Evolutionary conservation across 225 moss, liverwort and hornwort genomes (phyloP), one percentile per base, ranked within the genome.

Genomic region (Thuidium tamariscinum): DNA sequence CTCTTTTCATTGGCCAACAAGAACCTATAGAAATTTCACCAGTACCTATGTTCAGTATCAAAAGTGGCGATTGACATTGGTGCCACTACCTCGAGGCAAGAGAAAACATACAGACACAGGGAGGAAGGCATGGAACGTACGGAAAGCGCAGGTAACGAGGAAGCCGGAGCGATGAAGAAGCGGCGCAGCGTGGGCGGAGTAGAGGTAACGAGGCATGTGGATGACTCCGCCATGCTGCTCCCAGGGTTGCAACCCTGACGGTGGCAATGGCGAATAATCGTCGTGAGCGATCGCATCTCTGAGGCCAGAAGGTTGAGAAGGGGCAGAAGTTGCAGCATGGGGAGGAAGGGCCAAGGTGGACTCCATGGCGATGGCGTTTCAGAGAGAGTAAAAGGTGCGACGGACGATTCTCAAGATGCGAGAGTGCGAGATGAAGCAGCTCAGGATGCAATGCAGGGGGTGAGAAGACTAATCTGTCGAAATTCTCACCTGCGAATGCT

Each of bases 201-300:
- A 97, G 59, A 90, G 92, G 89, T 88, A 97, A 44, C 96, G 96
- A 37, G 97, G 97, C 95, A 97, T 95, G 88, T 89, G 90, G 64
- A 96, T 94, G 83, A 97, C 89, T 39, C 95, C 91, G 74, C 94
- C 95, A 70, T 97, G 97, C 90, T 97, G 97, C 93, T 95, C 96
- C 97, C 95, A 97, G 5, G 97, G 97, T 74, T 91, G 82, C 73
- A 83, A 26, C 64, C 30, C 62, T 32, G 69, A 27, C 26, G 60
- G 22, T 54, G 77, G 62, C 27, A 59, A 72, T 84, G 62, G 63
- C 7, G 83, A 63, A 16, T 65, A 81, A 39, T 63, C 82, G 23
- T 41, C 22, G 55, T 55, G 52, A 21, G 57, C 67, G 32, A 18
- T 49, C 26, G 25, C 86, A 44, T 80, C 74, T 49, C 74, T 69